These are phyloP conservation scores for Paracorniculantispora psalliotae DNA, from an alignment of 2,329 filamentous ascomycete genomes.

Conservation along the genomic window DNA sequence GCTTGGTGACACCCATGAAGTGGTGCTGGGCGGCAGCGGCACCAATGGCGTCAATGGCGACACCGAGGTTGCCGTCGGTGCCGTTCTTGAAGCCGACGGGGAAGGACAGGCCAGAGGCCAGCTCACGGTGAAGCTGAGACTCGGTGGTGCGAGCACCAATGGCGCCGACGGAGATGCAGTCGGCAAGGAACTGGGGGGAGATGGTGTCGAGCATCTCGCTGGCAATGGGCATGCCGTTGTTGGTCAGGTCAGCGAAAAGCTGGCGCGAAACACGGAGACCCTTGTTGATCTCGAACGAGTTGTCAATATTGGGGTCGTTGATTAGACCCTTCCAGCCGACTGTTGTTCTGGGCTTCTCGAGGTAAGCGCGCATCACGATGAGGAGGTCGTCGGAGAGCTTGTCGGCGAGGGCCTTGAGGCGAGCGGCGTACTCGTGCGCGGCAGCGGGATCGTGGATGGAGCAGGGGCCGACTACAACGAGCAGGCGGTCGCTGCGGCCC, in stretches of 20 bases:
- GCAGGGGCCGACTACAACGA: slow-evolving; percentile 93
- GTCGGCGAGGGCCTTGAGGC: slow-evolving; percentile 70
- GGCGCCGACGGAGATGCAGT: slow-evolving; percentile 90
- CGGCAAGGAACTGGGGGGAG: slow-evolving; percentile 93
- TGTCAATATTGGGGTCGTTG: slow-evolving; percentile 97
- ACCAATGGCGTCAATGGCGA: slow-evolving; percentile 94
- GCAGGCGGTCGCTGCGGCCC: slow-evolving; percentile 75
- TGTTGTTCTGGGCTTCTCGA: slow-evolving; percentile 97
- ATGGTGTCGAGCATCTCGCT: slow-evolving; percentile 99
- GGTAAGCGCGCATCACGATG: slow-evolving; percentile 97
- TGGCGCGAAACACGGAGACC: slow-evolving; percentile 87
- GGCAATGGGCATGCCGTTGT: slow-evolving; percentile 86
- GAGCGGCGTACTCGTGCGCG: slow-evolving; percentile 81
- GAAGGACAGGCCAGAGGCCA: slow-evolving; percentile 92
- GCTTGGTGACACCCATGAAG: slow-evolving; percentile 98
- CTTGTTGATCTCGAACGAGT: slow-evolving; percentile 99
- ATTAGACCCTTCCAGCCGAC: slow-evolving; percentile 99
- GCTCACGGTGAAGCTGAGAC: slow-evolving; percentile 91
- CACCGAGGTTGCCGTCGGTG: slow-evolving; percentile 84
- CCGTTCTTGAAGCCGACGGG: slow-evolving; percentile 99
- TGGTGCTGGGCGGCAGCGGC: slow-evolving; percentile 82
- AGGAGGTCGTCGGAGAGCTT: slow-evolving; percentile 78
- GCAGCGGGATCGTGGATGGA: slow-evolving; percentile 91
- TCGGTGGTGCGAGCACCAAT: slow-evolving; percentile 96
- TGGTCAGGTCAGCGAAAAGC: slow-evolving; percentile 87